These are phyloP conservation scores for Hylodesmum podocarpum DNA, from an alignment of 306 rosid species.

Conservation along the genomic window DNA sequence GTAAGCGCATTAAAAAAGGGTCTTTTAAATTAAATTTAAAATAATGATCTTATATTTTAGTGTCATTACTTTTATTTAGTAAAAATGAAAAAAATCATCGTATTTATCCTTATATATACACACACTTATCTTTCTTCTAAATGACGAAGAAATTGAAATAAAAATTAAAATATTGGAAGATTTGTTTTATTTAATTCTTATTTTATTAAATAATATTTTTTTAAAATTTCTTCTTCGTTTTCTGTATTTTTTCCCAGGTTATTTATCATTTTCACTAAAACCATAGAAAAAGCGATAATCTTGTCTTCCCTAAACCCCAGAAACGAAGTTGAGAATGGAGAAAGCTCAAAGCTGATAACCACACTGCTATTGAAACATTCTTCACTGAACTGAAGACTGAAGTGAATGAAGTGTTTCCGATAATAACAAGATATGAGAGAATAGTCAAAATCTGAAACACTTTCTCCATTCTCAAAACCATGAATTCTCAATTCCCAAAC, in stretches of 20 bases:
- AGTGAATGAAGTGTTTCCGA: neutral
- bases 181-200: too few species aligned
- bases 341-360: neutral
- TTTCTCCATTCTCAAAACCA: conserved; percentile 24
- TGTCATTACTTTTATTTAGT: neutral
- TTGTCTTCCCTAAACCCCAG: neutral
- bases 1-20: neutral
- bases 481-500: conserved; percentile 50
- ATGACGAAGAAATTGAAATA: too few species aligned
- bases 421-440: neutral
- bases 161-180: too few species aligned
- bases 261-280: neutral
- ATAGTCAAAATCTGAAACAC: conserved; percentile 10
- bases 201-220: neutral
- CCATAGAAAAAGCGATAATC: neutral
- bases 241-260: neutral
- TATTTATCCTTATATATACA: neutral
- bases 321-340: neutral
- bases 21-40: neutral
- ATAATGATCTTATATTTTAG: neutral
- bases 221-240: neutral
- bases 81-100: neutral
- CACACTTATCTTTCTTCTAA: too few species aligned
- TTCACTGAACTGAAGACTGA: neutral
- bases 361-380: neutral